Percentiles rank a stretch among this genome's conserved stretches.
Evolutionary conservation across 768 basidiomycete species (phyloP).

Genomic region (Fomitopsis pulvina): DNA sequence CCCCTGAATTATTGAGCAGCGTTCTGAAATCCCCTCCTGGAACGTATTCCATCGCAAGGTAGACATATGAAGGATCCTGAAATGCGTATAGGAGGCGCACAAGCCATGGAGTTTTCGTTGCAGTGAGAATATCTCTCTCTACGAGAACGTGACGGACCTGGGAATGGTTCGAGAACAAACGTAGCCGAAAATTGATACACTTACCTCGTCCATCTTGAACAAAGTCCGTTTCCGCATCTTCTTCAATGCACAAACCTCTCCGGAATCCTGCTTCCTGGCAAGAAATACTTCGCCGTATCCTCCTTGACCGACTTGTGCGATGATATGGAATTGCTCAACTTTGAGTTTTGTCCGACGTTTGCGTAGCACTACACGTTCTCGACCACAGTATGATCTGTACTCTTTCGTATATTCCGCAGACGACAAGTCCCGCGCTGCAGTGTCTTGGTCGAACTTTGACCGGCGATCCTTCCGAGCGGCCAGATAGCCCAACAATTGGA

Average conservation of each 20-base stretch:
- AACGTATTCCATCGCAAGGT: slow-evolving; percentile 99
- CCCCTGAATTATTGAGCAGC: slow-evolving; percentile 94
- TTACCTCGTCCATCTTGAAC: slow-evolving; percentile 96
- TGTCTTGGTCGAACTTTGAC: slow-evolving; percentile 77
- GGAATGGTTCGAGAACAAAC: background rate
- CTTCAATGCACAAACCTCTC: slow-evolving; percentile 95
- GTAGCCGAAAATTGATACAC: background rate
- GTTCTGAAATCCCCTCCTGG: slow-evolving; percentile 98
- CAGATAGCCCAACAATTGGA: slow-evolving; percentile 88
- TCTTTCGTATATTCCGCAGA: slow-evolving; percentile 61
- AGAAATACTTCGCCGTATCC: slow-evolving; percentile 98
- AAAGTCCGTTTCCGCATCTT: slow-evolving; percentile 94
- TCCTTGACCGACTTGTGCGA: slow-evolving; percentile 97
- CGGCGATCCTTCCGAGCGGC: slow-evolving; percentile 81
- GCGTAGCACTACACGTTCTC: slow-evolving; percentile 89
- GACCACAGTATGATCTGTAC: slow-evolving; percentile 88
- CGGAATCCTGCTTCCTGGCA: slow-evolving; percentile 90
- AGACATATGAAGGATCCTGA: slow-evolving; percentile 86
- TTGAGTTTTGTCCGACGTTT: slow-evolving; percentile 88
- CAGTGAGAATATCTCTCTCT: slow-evolving; percentile 95
- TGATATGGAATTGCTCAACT: slow-evolving; percentile 96
- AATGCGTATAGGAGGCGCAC: slow-evolving; percentile 94
- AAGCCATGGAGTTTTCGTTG: slow-evolving; percentile 97
- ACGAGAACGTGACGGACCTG: slow-evolving; percentile 97
- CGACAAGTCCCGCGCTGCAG: slow-evolving; percentile 54